Percentiles rank a stretch among this genome's conserved stretches.
Conservation (phyloP, 73 alveolate genomes). For the Paramecium octaurelia region DNA sequence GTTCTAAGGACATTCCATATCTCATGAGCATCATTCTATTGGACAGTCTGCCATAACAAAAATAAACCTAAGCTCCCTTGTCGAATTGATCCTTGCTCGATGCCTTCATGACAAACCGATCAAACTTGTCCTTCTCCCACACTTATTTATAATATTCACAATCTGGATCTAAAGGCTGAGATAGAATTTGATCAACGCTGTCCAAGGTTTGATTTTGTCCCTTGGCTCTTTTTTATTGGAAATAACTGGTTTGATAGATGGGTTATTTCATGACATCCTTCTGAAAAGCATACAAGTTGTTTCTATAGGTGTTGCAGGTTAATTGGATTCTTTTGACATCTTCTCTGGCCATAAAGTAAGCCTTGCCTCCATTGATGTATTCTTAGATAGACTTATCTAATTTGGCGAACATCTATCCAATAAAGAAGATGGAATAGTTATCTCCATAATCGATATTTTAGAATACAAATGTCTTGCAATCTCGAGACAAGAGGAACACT, state of each 20-base stretch:
- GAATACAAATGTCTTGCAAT: background rate
- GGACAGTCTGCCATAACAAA: conserved; percentile 57
- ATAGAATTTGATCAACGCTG: background rate
- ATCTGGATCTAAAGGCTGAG: background rate
- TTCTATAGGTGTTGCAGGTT: background rate
- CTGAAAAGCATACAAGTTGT: background rate
- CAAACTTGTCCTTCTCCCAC: conserved; percentile 51
- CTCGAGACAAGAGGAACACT: background rate
- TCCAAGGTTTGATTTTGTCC: background rate
- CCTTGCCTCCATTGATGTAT: background rate
- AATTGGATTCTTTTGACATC: background rate
- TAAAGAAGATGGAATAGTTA: background rate
- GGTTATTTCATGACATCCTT: conserved; percentile 5
- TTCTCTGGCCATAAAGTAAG: conserved; percentile 50
- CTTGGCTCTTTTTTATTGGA: background rate
- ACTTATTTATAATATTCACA: background rate
- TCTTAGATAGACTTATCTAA: conserved; percentile 9
- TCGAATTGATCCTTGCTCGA: conserved; percentile 56
- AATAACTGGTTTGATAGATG: background rate
- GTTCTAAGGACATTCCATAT: conserved; percentile 60
- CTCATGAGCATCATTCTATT: conserved; percentile 53
- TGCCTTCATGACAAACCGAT: conserved; percentile 40
- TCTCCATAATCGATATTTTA: conserved; percentile 37
- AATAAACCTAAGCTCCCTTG: conserved; percentile 54
- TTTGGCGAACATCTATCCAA: background rate